Conservation (phyloP, 768 basidiomycete species). For the Suillus lakei region DNA sequence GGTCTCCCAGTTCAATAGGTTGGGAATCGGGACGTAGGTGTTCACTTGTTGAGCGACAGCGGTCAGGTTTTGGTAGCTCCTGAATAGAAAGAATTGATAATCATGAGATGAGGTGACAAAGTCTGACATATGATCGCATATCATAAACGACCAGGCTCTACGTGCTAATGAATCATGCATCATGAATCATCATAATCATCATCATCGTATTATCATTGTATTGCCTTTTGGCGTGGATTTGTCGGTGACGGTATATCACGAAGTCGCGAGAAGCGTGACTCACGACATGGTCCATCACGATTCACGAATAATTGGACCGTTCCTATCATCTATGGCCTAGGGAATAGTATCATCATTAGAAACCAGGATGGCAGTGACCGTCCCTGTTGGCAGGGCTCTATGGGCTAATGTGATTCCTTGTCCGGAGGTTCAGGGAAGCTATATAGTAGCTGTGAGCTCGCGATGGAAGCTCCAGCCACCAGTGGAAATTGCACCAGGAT, state of each 20-base stretch:
- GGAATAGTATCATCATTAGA: no score
- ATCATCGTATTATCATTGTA: no score
- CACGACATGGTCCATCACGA: no score
- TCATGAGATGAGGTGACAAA: background rate
- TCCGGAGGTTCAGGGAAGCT: background rate
- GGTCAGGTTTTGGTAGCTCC: conserved; percentile 64
- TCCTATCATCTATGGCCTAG: no score
- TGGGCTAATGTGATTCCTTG: background rate
- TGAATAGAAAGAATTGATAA: conserved; percentile 8
- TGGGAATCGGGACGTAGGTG: conserved; percentile 64
- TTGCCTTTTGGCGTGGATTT: no score
- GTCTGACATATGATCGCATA: conserved; percentile 57
- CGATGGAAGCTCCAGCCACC: background rate
- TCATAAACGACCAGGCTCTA: conserved; percentile 69
- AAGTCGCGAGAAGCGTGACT: no score
- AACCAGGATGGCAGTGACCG: no score
- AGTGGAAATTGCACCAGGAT: background rate
- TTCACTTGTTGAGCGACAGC: conserved; percentile 68
- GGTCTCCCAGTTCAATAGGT: conserved; percentile 74
- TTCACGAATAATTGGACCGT: no score
- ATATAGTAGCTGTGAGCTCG: background rate
- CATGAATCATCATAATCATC: no score
- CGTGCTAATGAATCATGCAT: no score
- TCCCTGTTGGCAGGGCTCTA: background rate
- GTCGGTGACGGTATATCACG: no score